Evolutionary conservation across 2,329 filamentous ascomycete genomes (phyloP).

Genomic region (Neofusicoccum ribis): DNA sequence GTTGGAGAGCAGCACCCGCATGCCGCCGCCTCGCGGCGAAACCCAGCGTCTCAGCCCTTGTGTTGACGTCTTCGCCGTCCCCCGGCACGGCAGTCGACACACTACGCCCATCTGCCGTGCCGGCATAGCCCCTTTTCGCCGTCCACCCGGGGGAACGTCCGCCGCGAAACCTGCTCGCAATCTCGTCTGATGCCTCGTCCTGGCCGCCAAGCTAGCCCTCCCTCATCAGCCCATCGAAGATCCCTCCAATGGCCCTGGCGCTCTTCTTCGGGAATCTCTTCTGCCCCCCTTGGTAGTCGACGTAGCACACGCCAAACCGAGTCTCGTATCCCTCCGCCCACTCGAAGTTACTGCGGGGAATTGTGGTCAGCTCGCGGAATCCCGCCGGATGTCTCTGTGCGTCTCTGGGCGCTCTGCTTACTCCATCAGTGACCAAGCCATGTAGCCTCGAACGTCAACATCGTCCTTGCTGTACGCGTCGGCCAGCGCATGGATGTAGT

Average conservation of each 20-base stretch:
- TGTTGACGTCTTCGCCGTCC: neutral
- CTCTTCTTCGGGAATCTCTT: conserved; percentile 83
- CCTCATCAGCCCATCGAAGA: conserved; percentile 71
- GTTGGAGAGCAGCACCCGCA: conserved; percentile 1
- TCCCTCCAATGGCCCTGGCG: conserved; percentile 66
- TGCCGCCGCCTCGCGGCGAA: conserved; percentile 13
- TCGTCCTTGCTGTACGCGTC: conserved; percentile 69
- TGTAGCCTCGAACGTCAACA: conserved; percentile 77
- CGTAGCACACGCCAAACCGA: conserved; percentile 79
- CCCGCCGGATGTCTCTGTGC: conserved; percentile 17
- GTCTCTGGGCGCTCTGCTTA: conserved; percentile 41
- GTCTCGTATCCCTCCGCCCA: conserved; percentile 92
- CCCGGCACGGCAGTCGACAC: conserved; percentile 9
- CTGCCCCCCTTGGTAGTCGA: conserved; percentile 79
- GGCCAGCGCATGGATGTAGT: conserved; percentile 75
- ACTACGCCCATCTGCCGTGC: conserved; percentile 8
- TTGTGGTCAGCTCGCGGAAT: conserved; percentile 15
- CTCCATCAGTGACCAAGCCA: conserved; percentile 88
- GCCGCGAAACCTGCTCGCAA: conserved; percentile 7
- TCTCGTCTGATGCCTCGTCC: conserved; percentile 1
- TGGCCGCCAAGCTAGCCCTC: conserved; percentile 44
- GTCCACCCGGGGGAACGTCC: neutral
- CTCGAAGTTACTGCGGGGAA: conserved; percentile 68
- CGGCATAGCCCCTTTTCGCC: conserved; percentile 5
- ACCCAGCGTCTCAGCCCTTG: conserved; percentile 15